Evolutionary conservation across 2,329 filamentous ascomycete species (phyloP), one percentile per base, ranked within the genome.

Genomic region (Phyllosticta ampelicida): DNA sequence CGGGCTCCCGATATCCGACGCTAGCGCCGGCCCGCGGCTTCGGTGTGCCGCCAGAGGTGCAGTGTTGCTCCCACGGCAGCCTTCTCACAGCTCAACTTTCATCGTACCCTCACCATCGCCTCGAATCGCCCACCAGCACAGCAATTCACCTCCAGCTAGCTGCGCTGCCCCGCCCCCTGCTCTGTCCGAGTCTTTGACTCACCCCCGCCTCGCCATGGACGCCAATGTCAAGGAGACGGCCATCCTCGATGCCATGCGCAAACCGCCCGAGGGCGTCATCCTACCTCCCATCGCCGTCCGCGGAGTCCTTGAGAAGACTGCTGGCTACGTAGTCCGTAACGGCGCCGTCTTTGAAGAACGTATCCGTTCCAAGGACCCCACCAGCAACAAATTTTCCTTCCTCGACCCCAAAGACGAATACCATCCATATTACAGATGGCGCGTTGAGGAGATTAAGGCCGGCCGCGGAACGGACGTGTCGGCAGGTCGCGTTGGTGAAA

Each of bases 331-430:
- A 60, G 85, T 86, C 60, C 80, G 84, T 65, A 83, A 83, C 66
- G 82, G 82, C 36, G 67, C 75, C 11, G 70, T 83, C 8, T 90
- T 95, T 68, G 88, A 95, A 74, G 86, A 91, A 66, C 85, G 87
- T 65, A 87, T 99, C 64, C 86, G 89, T 67, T 85, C 91, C 64
- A 95, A 94, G 74, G 87, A 95, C 70, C 82, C 83, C 65, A 80
- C 80, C 64, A 94, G 95, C 67, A 83, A 89, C n/a, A 95, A 95
- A 69, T 94, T 97, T 72, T 89, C 86, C 66, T 99, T 97, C 72
- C 76, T 99, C 28, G 85, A 83, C 67, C 77, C 81, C 16, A 80
- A 83, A 64, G 92, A 99, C 73, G 81, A 90, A 2, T 99, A 96
- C 75, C 82, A 90, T 63, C 78, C 86, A 9, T 99, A 88, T 74